Evolutionary conservation across 768 basidiomycete species (phyloP).

Genomic region (Rhodotorula babjevae): DNA sequence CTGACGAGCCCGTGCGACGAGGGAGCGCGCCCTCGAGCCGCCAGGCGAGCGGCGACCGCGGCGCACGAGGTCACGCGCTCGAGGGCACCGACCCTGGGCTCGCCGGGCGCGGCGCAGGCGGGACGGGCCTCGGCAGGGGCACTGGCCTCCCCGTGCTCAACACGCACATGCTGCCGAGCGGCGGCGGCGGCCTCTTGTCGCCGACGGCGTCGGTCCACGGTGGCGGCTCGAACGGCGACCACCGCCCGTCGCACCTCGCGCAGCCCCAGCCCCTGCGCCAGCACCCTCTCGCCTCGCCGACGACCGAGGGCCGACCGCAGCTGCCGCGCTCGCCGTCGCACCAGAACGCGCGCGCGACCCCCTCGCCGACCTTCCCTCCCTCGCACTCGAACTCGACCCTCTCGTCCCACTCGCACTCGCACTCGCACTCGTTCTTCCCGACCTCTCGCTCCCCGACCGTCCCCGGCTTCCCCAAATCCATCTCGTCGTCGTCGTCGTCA

Average conservation of each 20-base stretch:
- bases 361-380: slow-evolving; percentile 16
- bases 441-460: neutral
- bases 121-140: neutral
- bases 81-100: slow-evolving; percentile 9
- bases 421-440: neutral
- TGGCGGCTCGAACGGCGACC: neutral
- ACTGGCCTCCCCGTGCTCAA: slow-evolving; percentile 16
- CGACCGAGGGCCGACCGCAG: neutral
- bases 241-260: slow-evolving; percentile 7
- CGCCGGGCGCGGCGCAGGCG: slow-evolving; percentile 26
- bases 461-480: neutral
- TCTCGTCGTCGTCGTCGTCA: neutral
- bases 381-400: slow-evolving; percentile 11
- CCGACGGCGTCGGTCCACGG: slow-evolving; percentile 1
- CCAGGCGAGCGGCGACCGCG: neutral
- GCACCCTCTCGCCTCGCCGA: neutral
- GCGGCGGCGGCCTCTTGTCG: neutral
- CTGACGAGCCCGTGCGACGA: neutral
- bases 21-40: neutral
- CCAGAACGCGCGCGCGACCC: neutral
- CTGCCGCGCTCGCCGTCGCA: neutral
- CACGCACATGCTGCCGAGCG: slow-evolving; percentile 12
- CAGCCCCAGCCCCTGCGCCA: neutral
- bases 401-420: slow-evolving; percentile 22
- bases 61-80: neutral